These are phyloP conservation scores for Seminavis robusta DNA, from an alignment of 108 stramenopile species.

Conservation along the genomic window DNA sequence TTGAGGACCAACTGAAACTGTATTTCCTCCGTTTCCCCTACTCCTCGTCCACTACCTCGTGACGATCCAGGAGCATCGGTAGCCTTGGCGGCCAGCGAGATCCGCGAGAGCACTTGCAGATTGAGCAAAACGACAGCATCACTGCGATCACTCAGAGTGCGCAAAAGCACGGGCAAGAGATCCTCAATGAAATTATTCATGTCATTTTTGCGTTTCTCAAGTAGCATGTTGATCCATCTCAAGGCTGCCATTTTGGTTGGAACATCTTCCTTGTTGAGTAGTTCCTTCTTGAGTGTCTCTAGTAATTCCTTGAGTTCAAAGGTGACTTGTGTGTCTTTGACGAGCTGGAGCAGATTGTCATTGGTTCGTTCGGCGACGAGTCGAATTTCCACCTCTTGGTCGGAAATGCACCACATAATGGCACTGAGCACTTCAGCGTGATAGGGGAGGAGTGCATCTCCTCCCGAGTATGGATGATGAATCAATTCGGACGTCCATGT, in stretches of 20 bases:
- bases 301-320: constrained; percentile 88
- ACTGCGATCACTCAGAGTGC: constrained; percentile 90
- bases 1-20: constrained; percentile 92
- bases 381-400: constrained; percentile 88
- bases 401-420: constrained; percentile 90
- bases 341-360: constrained; percentile 77
- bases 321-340: constrained; percentile 60
- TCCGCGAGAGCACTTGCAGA: constrained; percentile 92
- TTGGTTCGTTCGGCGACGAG: constrained; percentile 89
- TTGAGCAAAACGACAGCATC: constrained; percentile 91
- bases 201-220: constrained; percentile 88
- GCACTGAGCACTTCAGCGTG: constrained; percentile 91
- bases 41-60: not conserved
- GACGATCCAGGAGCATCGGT: constrained; percentile 9
- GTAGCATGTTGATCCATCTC: constrained; percentile 97
- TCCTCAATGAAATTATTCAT: constrained; percentile 89
- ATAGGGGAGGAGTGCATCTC: constrained; percentile 83
- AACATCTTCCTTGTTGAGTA: constrained; percentile 85
- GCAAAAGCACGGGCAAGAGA: constrained; percentile 86
- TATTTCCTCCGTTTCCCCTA: constrained; percentile 51
- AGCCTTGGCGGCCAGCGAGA: constrained; percentile 50
- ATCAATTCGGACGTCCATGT: constrained; percentile 96
- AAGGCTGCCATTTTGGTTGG: constrained; percentile 92
- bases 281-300: constrained; percentile 82
- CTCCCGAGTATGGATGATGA: constrained; percentile 86